Conservation (phyloP, 2,329 filamentous ascomycete species). For the Fusarium dlaminii region DNA sequence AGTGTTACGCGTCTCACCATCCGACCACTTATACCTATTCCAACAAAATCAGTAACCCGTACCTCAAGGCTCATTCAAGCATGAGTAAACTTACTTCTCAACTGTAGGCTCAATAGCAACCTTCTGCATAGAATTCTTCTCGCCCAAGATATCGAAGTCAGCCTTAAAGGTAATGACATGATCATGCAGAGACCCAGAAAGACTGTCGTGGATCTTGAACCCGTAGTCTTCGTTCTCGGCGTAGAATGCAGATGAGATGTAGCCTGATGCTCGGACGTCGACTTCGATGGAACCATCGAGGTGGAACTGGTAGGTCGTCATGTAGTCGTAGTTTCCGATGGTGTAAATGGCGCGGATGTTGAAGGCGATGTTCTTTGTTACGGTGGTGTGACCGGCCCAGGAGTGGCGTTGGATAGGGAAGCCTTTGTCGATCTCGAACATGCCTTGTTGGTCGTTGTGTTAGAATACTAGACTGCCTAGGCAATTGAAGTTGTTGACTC, state of each 20-base stretch:
- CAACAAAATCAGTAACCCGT: accelerated
- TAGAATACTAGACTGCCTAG: not conserved
- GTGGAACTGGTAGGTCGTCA: not conserved
- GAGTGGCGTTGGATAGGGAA: constrained; percentile 6
- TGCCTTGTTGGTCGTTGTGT: not conserved
- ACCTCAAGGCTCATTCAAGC: accelerated
- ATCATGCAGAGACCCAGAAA: not conserved
- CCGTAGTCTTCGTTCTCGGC: constrained; percentile 3
- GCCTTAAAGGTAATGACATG: not conserved
- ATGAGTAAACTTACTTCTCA: not conserved
- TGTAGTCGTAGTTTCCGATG: constrained; percentile 7
- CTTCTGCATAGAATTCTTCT: constrained; percentile 1
- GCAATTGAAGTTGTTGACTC: accelerated
- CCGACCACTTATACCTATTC: not conserved
- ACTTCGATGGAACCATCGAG: not conserved
- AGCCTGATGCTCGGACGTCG: not conserved
- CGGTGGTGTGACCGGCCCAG: not conserved
- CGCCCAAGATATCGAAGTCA: not conserved
- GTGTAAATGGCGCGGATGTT: constrained; percentile 5
- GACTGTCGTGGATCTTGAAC: not conserved
- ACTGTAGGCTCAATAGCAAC: not conserved
- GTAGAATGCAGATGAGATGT: not conserved
- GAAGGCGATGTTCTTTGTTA: constrained; percentile 2
- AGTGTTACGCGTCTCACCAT: not conserved
- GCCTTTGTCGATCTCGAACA: constrained; percentile 5